phyloP scores from a whole-genome alignment of 345 rosid species.

The Salix dunnii region DNA sequence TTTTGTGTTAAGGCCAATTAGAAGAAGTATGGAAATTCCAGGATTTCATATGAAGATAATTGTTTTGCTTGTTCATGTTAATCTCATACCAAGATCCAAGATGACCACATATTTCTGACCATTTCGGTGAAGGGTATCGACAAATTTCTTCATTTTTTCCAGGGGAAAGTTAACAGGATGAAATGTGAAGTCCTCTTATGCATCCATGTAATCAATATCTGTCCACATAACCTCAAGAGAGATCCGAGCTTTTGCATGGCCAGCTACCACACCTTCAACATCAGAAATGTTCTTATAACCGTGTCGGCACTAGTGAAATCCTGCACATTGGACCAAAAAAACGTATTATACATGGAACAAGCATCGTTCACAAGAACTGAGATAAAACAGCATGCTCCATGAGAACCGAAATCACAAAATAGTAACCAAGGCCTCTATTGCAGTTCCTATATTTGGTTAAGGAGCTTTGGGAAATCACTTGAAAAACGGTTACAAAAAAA shows the following conservation, averaged over 20 bases:
- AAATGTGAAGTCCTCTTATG: constrained; percentile 62
- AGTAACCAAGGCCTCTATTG: no score
- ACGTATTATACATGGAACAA: neutral
- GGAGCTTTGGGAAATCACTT: no score
- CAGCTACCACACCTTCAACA: constrained; percentile 51
- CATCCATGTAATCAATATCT: constrained; percentile 80
- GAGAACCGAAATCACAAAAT: no score
- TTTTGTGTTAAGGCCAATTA: neutral
- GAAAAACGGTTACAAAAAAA: no score
- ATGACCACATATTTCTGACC: constrained; percentile 65
- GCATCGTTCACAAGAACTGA: neutral
- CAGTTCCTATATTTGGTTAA: no score
- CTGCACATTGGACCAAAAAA: constrained; percentile 19
- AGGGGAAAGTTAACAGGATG: constrained; percentile 57
- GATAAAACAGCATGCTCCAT: neutral
- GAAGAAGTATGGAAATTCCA: neutral
- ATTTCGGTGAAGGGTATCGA: constrained; percentile 46
- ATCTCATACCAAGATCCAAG: constrained; percentile 59
- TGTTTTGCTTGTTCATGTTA: neutral
- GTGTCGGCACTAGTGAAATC: constrained; percentile 69
- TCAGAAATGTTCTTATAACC: constrained; percentile 65
- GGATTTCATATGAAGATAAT: neutral
- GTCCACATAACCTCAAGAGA: constrained; percentile 85
- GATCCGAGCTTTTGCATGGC: constrained; percentile 62
- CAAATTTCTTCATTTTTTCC: constrained; percentile 43